These are phyloP conservation scores for Fusarium fujikuroi DNA, from an alignment of 2,329 filamentous ascomycete species.

Conservation along the genomic window DNA sequence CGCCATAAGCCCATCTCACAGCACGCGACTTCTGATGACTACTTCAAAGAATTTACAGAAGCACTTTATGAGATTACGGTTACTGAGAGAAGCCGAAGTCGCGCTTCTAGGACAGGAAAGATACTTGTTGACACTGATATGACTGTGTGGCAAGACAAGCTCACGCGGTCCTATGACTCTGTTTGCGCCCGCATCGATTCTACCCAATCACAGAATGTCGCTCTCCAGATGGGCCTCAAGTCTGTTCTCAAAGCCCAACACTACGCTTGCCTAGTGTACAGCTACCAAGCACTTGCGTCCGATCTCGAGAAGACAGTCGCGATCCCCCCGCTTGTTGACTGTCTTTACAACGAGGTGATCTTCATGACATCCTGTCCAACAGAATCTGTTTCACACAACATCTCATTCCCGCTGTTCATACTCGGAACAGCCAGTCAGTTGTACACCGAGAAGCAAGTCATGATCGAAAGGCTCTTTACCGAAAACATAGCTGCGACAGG, in stretches of 20 bases:
- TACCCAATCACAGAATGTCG: not conserved
- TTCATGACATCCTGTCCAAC: not conserved
- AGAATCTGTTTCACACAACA: not conserved
- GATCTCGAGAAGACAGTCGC: not conserved
- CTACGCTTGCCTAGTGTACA: not conserved
- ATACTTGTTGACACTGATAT: not conserved
- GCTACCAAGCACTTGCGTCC: not conserved
- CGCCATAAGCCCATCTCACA: not conserved
- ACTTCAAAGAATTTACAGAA: not conserved
- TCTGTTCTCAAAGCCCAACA: not conserved
- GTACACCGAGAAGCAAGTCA: not conserved
- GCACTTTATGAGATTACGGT: not conserved
- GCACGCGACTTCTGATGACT: not conserved
- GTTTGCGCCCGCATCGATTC: not conserved
- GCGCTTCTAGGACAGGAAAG: not conserved
- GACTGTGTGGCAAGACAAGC: not conserved
- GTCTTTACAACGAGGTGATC: not conserved
- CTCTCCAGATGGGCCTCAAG: not conserved
- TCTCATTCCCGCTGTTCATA: constrained; percentile 2
- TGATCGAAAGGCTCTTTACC: not conserved
- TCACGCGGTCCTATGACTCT: not conserved
- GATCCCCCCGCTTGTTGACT: not conserved
- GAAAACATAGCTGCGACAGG: not conserved
- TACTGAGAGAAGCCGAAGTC: not conserved
- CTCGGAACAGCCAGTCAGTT: not conserved